Base-by-base conservation (phyloP, 495 filamentous ascomycete genomes). In the Neurospora sp. region DNA sequence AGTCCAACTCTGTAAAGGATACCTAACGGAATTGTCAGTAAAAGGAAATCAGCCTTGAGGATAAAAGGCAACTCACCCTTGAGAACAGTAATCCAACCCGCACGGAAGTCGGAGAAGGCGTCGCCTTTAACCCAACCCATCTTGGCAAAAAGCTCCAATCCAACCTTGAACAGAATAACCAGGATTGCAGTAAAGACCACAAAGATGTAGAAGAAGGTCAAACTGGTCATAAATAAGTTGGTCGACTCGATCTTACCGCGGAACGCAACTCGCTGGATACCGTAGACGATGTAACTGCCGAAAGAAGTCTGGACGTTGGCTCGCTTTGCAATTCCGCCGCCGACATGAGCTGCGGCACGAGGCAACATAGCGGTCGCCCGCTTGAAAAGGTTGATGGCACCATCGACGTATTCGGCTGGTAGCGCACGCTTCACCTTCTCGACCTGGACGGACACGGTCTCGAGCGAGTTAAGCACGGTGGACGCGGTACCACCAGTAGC, bases 61-160 rank as follows among this genome's bases (percentile, higher is more conserved):
- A 16, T 38, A 37, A n/a, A n/a, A n/a, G 4, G 27, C 9, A 16
- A 35, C 71, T 42, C 75, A 75, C 79, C 79, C 71, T 81, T 81
- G 35, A 81, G 75, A 27, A 79, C 74, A 2, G 77, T 83, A 41
- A 83, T 71, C 93, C 93, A 97, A 68, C 94, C 94, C 70, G 93
- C 92, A 69, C 96, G 90, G 87, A 99, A 98, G 76, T 99, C 96
- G 74, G 90, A 87, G 81, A 98, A 98, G 71, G 93, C 93, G 73
- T 98, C 92, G 73, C 85, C 84, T 84, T 94, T 93, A 82, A 97
- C 92, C 86, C 89, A 93, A 70, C 89, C 88, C 73, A 89, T 82
- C 80, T 89, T 92, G 69, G 90, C 89, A 22, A 84, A 82, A 44
- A 91, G 73, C 80, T 98, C 94, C 82, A 89, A 92, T 73, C 89